Percentiles rank a stretch among this genome's conserved stretches.
Evolutionary conservation across 148 eudicot species (phyloP).

Genomic region (Diospyros lotus): DNA sequence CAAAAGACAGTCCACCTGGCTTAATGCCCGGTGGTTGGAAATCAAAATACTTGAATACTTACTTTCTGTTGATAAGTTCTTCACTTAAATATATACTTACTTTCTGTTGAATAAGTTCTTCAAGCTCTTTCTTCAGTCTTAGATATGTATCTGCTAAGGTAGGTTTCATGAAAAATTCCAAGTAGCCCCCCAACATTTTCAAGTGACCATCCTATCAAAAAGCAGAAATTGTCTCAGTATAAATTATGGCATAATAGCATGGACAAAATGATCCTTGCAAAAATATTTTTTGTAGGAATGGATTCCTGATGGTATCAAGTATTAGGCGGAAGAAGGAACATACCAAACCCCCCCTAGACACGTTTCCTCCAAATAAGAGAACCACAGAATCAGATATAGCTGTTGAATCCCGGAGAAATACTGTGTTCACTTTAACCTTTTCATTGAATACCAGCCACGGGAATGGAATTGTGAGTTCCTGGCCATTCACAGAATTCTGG

Average conservation of each 20-base stretch:
- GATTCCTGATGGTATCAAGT: not conserved
- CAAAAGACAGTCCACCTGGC: no score
- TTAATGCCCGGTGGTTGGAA: no score
- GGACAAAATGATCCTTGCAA: not conserved
- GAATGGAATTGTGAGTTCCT: slow-evolving; percentile 62
- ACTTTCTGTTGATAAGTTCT: no score
- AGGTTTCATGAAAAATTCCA: slow-evolving; percentile 93
- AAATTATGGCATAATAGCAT: not conserved
- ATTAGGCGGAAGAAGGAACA: slow-evolving; percentile 16
- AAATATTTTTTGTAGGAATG: not conserved
- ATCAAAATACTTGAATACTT: no score
- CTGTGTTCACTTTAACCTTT: slow-evolving; percentile 90
- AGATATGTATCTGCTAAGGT: slow-evolving; percentile 64
- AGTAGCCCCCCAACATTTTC: slow-evolving; percentile 92
- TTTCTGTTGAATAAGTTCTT: slow-evolving; percentile 73
- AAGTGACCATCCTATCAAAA: slow-evolving; percentile 75
- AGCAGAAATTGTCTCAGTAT: not conserved
- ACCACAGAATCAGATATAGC: slow-evolving; percentile 87
- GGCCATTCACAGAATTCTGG: slow-evolving; percentile 89
- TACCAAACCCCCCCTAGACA: slow-evolving; percentile 69
- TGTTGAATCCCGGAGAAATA: slow-evolving; percentile 87
- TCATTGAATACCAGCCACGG: slow-evolving; percentile 99
- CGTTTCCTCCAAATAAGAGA: slow-evolving; percentile 78
- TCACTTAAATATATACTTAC: slow-evolving; percentile 21
- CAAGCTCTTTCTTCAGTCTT: slow-evolving; percentile 62